Evolutionary conservation across 164 flowering plant genomes (phyloP), one percentile per base, ranked within the genome.

Genomic region (Magnolia kwangsiensis): DNA sequence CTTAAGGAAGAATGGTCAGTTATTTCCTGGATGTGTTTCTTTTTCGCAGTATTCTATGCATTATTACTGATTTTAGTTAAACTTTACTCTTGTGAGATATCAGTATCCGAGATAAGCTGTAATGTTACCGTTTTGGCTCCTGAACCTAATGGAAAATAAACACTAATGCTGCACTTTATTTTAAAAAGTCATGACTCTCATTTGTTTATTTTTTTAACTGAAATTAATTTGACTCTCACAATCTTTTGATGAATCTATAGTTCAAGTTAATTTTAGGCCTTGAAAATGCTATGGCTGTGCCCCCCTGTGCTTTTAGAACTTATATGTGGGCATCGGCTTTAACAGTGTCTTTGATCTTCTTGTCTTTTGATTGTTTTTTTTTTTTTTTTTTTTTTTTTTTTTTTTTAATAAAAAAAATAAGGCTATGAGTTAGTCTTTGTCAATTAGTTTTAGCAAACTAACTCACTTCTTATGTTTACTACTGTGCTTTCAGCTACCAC

Each of bases 401-500:
- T 4, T 11, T 67, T 67, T 29, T 13, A 9, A 23, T 23, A n/a
- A n/a, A n/a, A n/a, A n/a, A n/a, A 23, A 23, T 23, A 23, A 23
- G 24, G 24, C 24, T 23, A 23, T 37, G 45, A 37, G 7, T 37
- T 37, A 37, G 45, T 37, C 45, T 14, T 67, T 67, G 19, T 63
- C 61, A 24, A 31, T 24, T 3, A 24, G 19, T 29, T 67, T 58
- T 67, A 13, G 14, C 67, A 5, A 21, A 51, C 19, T 50, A 21
- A 51, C 19, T 50, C 13, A 29, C 23, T 63, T 13, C 70, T 50
- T 74, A 59, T 67, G 58, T 21, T 74, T 37, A 37, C 45, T 37
- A 20, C 21, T 31, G 20, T 75, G 71, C 18, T 79, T 85, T 66
- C 91, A 96, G 99, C 88, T 96, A 51, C 99, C 99, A 13, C 85